Base-by-base conservation (phyloP, 371 early-diverging fungal genomes). In the Mortierella sp. region DNA sequence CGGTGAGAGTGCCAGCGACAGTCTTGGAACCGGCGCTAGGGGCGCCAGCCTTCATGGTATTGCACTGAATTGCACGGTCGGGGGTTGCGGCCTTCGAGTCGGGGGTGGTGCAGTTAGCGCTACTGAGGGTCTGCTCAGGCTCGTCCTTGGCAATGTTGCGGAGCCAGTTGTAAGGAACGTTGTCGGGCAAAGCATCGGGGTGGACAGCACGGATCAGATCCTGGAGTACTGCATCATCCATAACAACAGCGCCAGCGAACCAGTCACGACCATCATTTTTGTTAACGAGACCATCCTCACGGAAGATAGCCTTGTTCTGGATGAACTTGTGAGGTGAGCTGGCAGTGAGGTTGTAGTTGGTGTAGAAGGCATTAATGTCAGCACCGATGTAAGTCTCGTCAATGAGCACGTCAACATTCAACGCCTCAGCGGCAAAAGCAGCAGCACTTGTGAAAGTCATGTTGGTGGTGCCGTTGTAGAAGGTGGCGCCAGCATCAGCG, bases 191-290 rank as follows among this genome's bases (percentile, higher is more conserved):
- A 13, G 40, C 64, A 10, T 79, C 76, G 32, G 92, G 91, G 70
- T 92, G 90, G 28, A 88, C 84, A 2, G 87, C 91, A 60, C 90
- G 88, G 65, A 94, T 86, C 38, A 94, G 69, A 67, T 94, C 95
- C 80, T 91, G 89, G 48, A 94, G 87, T 5, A 91, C 75, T 28
- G 92, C 91, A 77, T 94, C 94, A 13, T 87, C 87, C 87, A 91
- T 91, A 24, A 72, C 88, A 40, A 93, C 83, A 15, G 92, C 93
- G 7, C 87, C 78, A 57, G 91, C 89, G 80, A 92, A 94, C 94
- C 94, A 94, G 65, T 88, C 89, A 48, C 86, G 85, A 36, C 92
- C 94, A 65, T 90, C 91, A 16, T 87, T 81, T 11, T 79, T 77
- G 70, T 88, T 93, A 68, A 88, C 79, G 22, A 91, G 64, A 72